These are phyloP conservation scores for Musa schizocarpa DNA, from an alignment of 176 grass and related monocot species.

Conservation along the genomic window DNA sequence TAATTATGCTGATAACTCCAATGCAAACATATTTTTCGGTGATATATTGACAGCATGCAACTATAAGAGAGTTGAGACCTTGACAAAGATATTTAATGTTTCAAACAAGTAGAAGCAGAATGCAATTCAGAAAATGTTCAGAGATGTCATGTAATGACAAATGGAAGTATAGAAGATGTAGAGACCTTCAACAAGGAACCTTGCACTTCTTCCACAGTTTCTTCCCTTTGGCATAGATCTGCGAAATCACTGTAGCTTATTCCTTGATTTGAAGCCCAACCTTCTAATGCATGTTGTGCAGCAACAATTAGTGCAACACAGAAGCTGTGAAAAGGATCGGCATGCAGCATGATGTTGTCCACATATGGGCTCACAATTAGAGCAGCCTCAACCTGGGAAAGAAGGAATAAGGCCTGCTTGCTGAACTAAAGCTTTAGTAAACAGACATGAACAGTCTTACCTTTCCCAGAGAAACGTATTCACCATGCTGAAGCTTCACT, in stretches of 20 bases:
- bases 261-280: constrained; percentile 59
- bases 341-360: constrained; percentile 88
- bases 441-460: constrained; percentile 22
- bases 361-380: constrained; percentile 64
- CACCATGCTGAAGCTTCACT: constrained; percentile 93
- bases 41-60: too few species aligned
- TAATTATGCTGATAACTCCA: too few species aligned
- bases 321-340: constrained; percentile 64
- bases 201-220: constrained; percentile 69
- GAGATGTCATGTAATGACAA: not conserved
- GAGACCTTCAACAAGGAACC: constrained; percentile 59
- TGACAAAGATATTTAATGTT: too few species aligned
- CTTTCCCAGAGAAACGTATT: constrained; percentile 97
- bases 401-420: not conserved
- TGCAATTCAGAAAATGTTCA: too few species aligned
- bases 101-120: too few species aligned
- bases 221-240: constrained; percentile 64
- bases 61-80: too few species aligned
- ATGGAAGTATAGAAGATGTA: not conserved
- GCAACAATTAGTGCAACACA: constrained; percentile 69
- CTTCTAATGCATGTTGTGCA: constrained; percentile 42
- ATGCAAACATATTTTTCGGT: too few species aligned
- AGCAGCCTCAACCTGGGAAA: constrained; percentile 59
- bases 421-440: not conserved
- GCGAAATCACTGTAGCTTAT: constrained; percentile 30